Evolutionary conservation across 2,329 filamentous ascomycete genomes (phyloP).

Genomic region (Microsporum audouinii): DNA sequence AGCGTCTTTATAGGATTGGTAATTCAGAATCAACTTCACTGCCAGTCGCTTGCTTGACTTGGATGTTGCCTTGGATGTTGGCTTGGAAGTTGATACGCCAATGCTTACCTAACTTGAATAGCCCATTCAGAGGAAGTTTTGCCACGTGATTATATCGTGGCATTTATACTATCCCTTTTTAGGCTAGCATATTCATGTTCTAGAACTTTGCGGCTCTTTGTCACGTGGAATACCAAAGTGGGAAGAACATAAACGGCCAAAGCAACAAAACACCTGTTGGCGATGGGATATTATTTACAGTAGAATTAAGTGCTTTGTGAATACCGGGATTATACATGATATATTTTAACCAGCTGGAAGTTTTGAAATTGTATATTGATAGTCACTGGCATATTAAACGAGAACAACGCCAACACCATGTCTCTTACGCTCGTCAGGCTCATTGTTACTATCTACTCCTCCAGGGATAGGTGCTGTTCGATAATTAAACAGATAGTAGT

Average conservation of each 20-base stretch:
- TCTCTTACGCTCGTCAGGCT: slow-evolving; percentile 62
- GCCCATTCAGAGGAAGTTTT: too few relatives aligned
- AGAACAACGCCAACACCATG: slow-evolving; percentile 88
- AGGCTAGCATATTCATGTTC: not conserved
- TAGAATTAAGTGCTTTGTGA: too few relatives aligned
- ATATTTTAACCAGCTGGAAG: not conserved
- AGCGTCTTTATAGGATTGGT: not conserved
- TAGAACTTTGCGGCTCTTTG: not conserved
- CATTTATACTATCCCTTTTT: not conserved
- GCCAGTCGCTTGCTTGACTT: not conserved
- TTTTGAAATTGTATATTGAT: not conserved
- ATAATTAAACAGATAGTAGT: slow-evolving; percentile 98
- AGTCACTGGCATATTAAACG: slow-evolving; percentile 39
- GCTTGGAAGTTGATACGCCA: not conserved
- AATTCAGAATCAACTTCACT: not conserved
- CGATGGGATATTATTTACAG: too few relatives aligned
- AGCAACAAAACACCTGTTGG: too few relatives aligned
- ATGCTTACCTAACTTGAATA: too few relatives aligned
- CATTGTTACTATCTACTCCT: slow-evolving; percentile 69
- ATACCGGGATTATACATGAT: not conserved
- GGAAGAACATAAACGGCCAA: not conserved
- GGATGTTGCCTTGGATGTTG: not conserved
- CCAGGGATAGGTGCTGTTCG: slow-evolving; percentile 73
- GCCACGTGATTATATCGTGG: not conserved
- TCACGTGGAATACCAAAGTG: not conserved